phyloP scores from a whole-genome alignment of 257 asterid species.

The Rubia yunnanensis region DNA sequence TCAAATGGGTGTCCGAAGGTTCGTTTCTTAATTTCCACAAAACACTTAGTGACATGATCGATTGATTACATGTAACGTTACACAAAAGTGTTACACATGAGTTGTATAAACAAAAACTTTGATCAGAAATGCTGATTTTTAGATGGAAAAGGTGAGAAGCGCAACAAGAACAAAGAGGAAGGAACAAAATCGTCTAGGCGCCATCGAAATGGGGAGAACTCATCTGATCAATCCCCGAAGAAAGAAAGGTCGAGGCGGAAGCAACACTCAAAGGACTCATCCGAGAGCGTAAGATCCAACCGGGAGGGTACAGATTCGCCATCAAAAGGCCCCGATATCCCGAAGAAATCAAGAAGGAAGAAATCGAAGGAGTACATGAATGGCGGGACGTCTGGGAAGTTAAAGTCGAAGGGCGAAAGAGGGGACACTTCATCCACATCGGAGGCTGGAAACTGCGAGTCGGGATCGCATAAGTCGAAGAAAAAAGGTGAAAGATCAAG shows the following conservation, averaged over 20 bases:
- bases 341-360: constrained; percentile 36
- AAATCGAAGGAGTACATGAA: constrained; percentile 28
- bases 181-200: constrained; percentile 45
- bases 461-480: constrained; percentile 7
- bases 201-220: constrained; percentile 23
- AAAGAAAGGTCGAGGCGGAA: constrained; percentile 47
- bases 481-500: constrained; percentile 9
- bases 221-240: constrained; percentile 27
- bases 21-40: too few species aligned
- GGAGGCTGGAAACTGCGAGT: constrained; percentile 17
- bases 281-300: constrained; percentile 27
- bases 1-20: constrained; percentile 92
- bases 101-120: too few species aligned
- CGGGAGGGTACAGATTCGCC: constrained; percentile 19
- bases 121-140: neutral
- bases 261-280: constrained; percentile 36
- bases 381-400: constrained; percentile 14
- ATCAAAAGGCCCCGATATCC: constrained; percentile 33
- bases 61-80: neutral
- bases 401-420: constrained; percentile 25
- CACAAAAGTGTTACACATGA: too few species aligned
- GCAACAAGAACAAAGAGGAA: constrained; percentile 28
- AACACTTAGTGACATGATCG: too few species aligned
- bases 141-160: constrained; percentile 23
- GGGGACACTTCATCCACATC: constrained; percentile 18